A percentile compares a stretch with the other conserved stretches of the same genome.
Conservation (phyloP, 768 basidiomycete genomes). For the Boletus tomentosulus region DNA sequence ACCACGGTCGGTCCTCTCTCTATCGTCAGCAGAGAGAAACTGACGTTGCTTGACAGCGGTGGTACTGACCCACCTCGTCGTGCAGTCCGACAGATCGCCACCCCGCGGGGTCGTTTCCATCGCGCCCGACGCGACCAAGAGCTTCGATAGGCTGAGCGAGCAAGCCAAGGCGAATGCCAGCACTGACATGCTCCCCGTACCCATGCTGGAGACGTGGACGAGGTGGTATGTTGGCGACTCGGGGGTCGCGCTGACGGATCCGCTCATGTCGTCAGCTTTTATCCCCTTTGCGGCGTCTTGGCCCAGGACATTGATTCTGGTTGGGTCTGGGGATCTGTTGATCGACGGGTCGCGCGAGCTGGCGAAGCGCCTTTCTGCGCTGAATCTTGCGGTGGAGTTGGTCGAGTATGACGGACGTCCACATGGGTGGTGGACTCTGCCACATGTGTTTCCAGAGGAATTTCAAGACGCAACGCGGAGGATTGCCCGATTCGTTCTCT, state of each 20-base stretch:
- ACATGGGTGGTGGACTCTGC: too few species aligned
- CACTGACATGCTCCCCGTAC: conserved; percentile 1
- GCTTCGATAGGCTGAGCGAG: neutral
- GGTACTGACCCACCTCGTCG: conserved; percentile 30
- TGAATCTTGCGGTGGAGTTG: conserved; percentile 13
- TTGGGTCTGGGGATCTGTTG: conserved; percentile 16
- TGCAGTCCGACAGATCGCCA: conserved; percentile 49
- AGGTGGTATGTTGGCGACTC: conserved; percentile 12
- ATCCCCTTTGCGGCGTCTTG: conserved; percentile 17
- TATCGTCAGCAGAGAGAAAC: too few species aligned
- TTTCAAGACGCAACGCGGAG: too few species aligned
- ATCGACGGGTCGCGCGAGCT: conserved; percentile 11
- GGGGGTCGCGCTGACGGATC: conserved; percentile 4
- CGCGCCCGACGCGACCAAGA: conserved; percentile 35
- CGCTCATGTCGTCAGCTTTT: conserved; percentile 15
- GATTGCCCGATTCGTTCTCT: too few species aligned
- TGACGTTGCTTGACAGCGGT: conserved; percentile 14
- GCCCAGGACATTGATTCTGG: conserved; percentile 22
- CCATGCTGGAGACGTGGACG: rapidly evolving
- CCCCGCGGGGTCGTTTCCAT: conserved; percentile 55
- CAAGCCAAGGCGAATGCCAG: neutral
- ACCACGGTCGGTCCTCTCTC: conserved; percentile 13
- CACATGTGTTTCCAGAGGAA: too few species aligned
- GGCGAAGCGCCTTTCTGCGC: neutral
- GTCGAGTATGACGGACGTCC: conserved; percentile 15